Conservation (phyloP, 371 early-diverging fungal genomes). For the Rhizomucor pusillus region DNA sequence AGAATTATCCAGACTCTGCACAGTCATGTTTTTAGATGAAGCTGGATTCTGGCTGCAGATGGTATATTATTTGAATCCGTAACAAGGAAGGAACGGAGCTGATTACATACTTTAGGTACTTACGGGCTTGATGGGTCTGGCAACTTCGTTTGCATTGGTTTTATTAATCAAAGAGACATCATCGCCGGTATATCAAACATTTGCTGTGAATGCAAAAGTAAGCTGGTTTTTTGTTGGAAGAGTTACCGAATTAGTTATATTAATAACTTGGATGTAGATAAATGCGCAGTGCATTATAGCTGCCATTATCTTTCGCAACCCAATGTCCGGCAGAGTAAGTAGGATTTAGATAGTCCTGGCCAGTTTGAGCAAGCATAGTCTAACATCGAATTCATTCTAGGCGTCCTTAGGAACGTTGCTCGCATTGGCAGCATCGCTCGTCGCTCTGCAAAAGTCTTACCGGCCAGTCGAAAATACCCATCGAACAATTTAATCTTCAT, state of each 20-base stretch:
- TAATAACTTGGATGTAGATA: background rate
- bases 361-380: background rate
- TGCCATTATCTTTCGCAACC: slow-evolving; percentile 1
- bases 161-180: slow-evolving; percentile 12
- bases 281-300: background rate
- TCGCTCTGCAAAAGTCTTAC: too few relatives aligned
- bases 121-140: slow-evolving; percentile 10
- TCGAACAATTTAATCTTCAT: too few relatives aligned
- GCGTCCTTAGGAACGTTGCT: background rate
- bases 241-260: background rate
- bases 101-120: slow-evolving; percentile 5
- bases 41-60: slow-evolving; percentile 21
- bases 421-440: background rate
- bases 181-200: slow-evolving; percentile 6
- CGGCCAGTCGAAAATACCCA: too few relatives aligned
- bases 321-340: slow-evolving; percentile 1
- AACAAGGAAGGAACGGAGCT: background rate
- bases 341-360: background rate
- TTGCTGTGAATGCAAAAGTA: slow-evolving; percentile 12
- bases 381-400: background rate
- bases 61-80: slow-evolving; percentile 3
- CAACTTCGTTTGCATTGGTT: slow-evolving; percentile 9
- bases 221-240: background rate
- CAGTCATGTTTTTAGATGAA: slow-evolving; percentile 11
- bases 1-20: slow-evolving; percentile 7